phyloP scores from a whole-genome alignment of 228 moss, liverwort and hornwort species.

The Sphagnum magellanicum region DNA sequence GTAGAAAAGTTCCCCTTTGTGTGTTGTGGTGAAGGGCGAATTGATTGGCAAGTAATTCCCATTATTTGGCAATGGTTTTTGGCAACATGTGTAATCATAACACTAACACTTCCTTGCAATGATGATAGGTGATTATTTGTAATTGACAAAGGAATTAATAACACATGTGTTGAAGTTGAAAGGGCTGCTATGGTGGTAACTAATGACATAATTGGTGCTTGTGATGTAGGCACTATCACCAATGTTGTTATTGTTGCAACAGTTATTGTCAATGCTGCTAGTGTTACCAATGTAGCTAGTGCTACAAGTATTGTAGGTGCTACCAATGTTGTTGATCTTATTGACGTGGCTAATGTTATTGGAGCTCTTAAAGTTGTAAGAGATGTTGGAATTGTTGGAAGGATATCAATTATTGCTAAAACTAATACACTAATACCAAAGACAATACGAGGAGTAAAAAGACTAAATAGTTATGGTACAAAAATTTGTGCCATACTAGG shows the following conservation, averaged over 20 bases:
- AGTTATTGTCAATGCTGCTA: slow-evolving; percentile 14
- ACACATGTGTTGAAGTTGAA: slow-evolving; percentile 22
- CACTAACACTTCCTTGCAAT: slow-evolving; percentile 67
- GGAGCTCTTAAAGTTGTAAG: too few relatives aligned
- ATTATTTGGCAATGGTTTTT: slow-evolving; percentile 62
- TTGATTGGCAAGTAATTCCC: slow-evolving; percentile 30
- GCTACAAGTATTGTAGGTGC: too few relatives aligned
- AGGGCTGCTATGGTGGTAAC: too few relatives aligned
- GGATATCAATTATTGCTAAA: slow-evolving; percentile 11
- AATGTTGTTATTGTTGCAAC: slow-evolving; percentile 20
- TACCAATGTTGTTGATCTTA: too few relatives aligned
- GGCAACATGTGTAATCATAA: slow-evolving; percentile 77
- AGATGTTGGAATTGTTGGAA: too few relatives aligned
- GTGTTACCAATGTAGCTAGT: slow-evolving; percentile 13
- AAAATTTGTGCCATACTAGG: too few relatives aligned
- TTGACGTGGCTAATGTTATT: too few relatives aligned
- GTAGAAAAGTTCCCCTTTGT: slow-evolving; percentile 29
- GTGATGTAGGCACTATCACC: slow-evolving; percentile 19
- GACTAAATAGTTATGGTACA: slow-evolving; percentile 14
- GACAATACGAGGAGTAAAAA: slow-evolving; percentile 11
- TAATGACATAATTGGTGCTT: slow-evolving; percentile 11
- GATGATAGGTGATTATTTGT: slow-evolving; percentile 40
- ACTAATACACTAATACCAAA: slow-evolving; percentile 24
- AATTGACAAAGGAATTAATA: slow-evolving; percentile 46
- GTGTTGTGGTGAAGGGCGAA: slow-evolving; percentile 35